These are phyloP conservation scores for Kuraishia piskuri DNA, from an alignment of 805 yeast species.

Conservation along the genomic window DNA sequence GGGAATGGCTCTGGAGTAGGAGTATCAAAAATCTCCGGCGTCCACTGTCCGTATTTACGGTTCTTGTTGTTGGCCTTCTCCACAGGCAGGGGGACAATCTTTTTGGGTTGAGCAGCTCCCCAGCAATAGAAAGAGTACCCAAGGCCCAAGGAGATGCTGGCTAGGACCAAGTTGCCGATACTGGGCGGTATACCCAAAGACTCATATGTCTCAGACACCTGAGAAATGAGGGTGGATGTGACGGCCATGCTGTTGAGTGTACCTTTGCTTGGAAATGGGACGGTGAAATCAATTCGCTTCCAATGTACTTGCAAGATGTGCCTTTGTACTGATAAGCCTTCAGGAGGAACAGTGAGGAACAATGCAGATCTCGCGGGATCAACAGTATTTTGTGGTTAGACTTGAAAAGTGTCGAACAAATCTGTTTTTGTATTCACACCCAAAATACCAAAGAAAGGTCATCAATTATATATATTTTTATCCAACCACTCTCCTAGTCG, in stretches of 20 bases:
- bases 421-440: too few species aligned
- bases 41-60: constrained; percentile 43
- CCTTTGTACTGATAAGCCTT: not conserved
- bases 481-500: not conserved
- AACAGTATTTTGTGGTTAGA: too few species aligned
- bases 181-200: not conserved
- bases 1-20: constrained; percentile 41
- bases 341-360: too few species aligned
- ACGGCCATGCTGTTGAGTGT: not conserved
- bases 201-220: not conserved
- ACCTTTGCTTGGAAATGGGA: not conserved
- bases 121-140: not conserved
- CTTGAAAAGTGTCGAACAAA: too few species aligned
- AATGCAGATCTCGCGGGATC: too few species aligned
- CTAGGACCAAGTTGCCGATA: not conserved
- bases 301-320: too few species aligned
- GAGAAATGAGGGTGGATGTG: not conserved
- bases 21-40: constrained; percentile 38
- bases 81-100: constrained; percentile 19
- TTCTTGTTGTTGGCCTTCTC: constrained; percentile 32
- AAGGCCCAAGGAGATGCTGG: not conserved
- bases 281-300: not conserved
- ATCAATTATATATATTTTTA: not conserved
- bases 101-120: not conserved
- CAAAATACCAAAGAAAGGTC: not conserved